A percentile compares a stretch with the other conserved stretches of the same genome.
These are phyloP conservation scores for Hordeum marinum DNA, from an alignment of 176 grass and related monocot genomes.

Conservation along the genomic window DNA sequence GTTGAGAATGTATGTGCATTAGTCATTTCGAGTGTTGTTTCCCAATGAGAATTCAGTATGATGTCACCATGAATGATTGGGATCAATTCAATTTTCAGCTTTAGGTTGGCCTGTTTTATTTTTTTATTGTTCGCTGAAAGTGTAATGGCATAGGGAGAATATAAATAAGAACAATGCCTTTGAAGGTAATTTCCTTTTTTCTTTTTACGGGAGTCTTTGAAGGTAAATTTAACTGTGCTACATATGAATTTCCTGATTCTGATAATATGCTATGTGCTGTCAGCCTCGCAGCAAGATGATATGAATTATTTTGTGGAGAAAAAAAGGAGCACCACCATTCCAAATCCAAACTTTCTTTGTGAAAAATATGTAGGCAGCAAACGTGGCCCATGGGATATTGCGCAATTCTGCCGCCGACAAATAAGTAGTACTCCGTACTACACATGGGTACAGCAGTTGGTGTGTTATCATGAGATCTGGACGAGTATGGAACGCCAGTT, in stretches of 20 bases:
- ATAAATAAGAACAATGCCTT: not conserved
- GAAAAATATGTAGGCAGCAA: not conserved
- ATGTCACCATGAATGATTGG: not conserved
- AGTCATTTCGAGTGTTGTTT: not conserved
- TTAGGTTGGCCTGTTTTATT: not conserved
- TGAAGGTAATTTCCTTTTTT: not conserved
- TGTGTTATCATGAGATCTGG: not conserved
- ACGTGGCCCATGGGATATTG: not conserved
- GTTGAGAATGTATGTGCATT: constrained; percentile 14
- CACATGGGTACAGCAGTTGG: not conserved
- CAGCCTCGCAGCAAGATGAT: not conserved
- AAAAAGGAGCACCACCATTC: not conserved
- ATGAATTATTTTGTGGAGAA: not conserved
- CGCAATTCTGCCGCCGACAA: not conserved
- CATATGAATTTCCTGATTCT: not conserved
- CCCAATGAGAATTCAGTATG: not conserved
- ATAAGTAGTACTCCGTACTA: not conserved
- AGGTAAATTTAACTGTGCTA: not conserved
- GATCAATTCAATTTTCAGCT: not conserved
- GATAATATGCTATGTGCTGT: not conserved
- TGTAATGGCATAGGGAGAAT: constrained; percentile 8
- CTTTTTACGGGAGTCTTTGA: not conserved
- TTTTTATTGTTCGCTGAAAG: not conserved
- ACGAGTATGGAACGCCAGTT: not conserved
- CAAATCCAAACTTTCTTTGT: not conserved